Evolutionary conservation across 2,329 filamentous ascomycete species (phyloP), one percentile per base, ranked within the genome.

Genomic region (Chalaropsis thielavioides): DNA sequence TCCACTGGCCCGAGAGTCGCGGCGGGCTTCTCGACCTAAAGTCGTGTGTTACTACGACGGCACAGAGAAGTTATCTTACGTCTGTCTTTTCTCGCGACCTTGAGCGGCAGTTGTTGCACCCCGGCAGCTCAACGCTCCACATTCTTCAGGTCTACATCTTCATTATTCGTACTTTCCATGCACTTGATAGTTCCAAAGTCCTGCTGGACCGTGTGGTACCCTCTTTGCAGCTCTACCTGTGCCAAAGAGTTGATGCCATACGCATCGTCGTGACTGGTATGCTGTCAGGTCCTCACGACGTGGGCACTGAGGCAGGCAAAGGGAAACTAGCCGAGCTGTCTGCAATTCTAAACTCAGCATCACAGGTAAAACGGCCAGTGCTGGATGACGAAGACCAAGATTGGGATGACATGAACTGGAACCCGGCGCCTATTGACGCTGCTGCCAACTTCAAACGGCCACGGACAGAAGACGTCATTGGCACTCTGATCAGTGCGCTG

Each of bases 381-480:
- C 75, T 78, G 8, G 82, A 85, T 31, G 83, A 85, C 68, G 85
- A 87, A 65, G 89, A 90, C 63, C 79, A 94, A 17, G 89, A 95
- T 73, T 97, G 89, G 87, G 83, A 90, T 71, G 92, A 99, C 73
- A 89, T 96, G 86, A 83, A 85, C 8, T 99, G 94, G 94, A 80
- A 90, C 43, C 94, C 94, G 0, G 89, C 96, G 70, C 94, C 94
- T 0, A 86, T 95, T 46, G 94, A 99, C 72, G 94, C 94, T 1
- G 91, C 90, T 10, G 88, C 90, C 60, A 90, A 96, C 72, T 96
- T 96, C 77, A 90, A 89, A 71, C 87, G 91, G 66, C 89, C 90
- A 11, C 95, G 89, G 73, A 89, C 85, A 54, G 89, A 92, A 68
- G 94, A 99, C 74, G 87, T 97, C 13, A 90, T 97, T 66, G 91